Percentiles rank a stretch among this genome's conserved stretches.
Conservation (phyloP, 441 rosid genomes). For the Hypseocharis bilobata region DNA sequence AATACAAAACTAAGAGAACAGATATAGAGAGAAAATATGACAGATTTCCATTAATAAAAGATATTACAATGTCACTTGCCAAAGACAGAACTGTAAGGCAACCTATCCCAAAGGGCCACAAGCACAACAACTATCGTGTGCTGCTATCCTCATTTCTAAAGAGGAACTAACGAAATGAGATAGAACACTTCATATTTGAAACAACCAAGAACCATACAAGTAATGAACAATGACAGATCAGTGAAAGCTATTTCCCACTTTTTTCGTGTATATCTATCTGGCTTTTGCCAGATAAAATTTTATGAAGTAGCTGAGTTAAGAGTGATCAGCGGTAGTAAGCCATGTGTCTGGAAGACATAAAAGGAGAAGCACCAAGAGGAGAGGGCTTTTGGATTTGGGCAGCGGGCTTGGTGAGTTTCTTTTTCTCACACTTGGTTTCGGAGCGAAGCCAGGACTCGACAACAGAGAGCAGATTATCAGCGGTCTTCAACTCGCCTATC, state of each 20-base stretch:
- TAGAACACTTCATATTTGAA: not conserved
- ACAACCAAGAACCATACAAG: conserved; percentile 7
- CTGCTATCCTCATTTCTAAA: conserved; percentile 3
- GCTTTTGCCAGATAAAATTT: not conserved
- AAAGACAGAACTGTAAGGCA: not conserved
- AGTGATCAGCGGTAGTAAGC: conserved; percentile 63
- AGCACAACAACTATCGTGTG: not conserved
- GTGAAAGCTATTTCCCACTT: not conserved
- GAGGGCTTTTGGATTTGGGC: conserved; percentile 34
- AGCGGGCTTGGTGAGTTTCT: conserved; percentile 29
- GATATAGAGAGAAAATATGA: not conserved
- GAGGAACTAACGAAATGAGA: not conserved
- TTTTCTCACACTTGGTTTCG: conserved; percentile 60
- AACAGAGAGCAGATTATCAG: conserved; percentile 63
- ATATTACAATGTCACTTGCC: conserved; percentile 11
- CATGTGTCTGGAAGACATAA: conserved; percentile 86
- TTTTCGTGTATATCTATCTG: conserved; percentile 1
- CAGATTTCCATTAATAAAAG: conserved; percentile 2
- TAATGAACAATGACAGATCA: not conserved
- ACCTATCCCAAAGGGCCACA: not conserved
- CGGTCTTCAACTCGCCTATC: conserved; percentile 46
- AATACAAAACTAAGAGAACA: not conserved
- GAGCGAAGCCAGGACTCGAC: conserved; percentile 85
- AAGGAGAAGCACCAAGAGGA: conserved; percentile 50
- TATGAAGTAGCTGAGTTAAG: conserved; percentile 1